Evolutionary conservation across 306 rosid genomes (phyloP).

Genomic region (Malus fusca): DNA sequence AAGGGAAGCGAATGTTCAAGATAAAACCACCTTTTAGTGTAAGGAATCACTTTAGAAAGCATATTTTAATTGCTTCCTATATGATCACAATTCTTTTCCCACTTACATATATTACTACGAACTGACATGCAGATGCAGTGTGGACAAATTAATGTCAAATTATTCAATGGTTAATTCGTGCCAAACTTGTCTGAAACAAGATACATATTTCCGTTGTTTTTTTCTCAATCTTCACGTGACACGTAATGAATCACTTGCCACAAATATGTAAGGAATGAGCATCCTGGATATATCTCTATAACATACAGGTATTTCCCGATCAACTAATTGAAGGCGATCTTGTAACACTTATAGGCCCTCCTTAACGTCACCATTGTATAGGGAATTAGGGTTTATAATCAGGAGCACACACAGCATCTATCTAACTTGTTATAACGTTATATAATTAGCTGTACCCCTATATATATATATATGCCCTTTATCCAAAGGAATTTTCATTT

Average conservation of each 20-base stretch:
- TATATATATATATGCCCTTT: background rate
- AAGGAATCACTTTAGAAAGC: slow-evolving; percentile 27
- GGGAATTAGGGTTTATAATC: background rate
- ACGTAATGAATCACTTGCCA: background rate
- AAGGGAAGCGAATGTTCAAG: slow-evolving; percentile 21
- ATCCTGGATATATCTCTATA: too few species aligned
- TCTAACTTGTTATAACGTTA: background rate
- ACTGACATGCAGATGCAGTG: background rate
- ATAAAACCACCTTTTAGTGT: slow-evolving; percentile 14
- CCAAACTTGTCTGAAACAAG: background rate
- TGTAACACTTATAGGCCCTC: background rate
- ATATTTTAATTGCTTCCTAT: slow-evolving; percentile 10
- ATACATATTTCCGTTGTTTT: too few species aligned
- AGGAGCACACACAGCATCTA: too few species aligned
- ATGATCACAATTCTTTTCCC: slow-evolving; percentile 2
- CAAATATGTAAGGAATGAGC: background rate
- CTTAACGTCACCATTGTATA: background rate
- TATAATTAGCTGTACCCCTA: background rate
- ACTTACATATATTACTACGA: background rate
- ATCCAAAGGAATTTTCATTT: too few species aligned
- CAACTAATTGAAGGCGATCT: background rate
- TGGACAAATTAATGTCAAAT: background rate
- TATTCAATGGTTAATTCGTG: background rate
- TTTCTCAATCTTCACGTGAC: background rate
- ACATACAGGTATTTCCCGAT: too few species aligned